Evolutionary conservation across 352 stramenopile species (phyloP), one percentile per base, ranked within the genome.

Genomic region (Aphanomyces euteiches): DNA sequence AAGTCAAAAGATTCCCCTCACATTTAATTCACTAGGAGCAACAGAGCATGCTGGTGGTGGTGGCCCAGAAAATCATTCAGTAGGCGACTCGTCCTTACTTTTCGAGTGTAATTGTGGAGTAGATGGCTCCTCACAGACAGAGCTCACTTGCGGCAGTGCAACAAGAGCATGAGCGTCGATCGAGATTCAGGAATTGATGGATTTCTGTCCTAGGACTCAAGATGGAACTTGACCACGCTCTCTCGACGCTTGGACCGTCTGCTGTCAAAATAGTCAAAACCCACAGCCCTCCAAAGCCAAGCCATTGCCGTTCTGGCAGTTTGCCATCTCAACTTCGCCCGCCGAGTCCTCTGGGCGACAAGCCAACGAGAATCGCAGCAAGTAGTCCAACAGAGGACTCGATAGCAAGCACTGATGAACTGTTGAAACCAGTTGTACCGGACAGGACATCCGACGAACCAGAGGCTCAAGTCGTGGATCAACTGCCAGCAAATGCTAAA

Each of bases 71-170:
- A 12, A 21, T 66, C 15, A n/a, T 66, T 13, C 57, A 28, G 57
- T 66, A 34, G 28, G 57, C 34, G 15, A n/a, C 10, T 38, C 2
- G 8, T 38, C 38, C 36, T 28, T 38, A 3, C 15, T 13, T n/a
- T 8, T 53, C 43, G 57, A 2, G 37, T 17, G 28, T 41, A 61
- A 28, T 61, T 13, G 54, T 45, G 5, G 7, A 8, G 7, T 41
- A 67, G 59, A 36, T 67, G 59, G 59, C 59, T 67, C 19, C 59
- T 67, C 1, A 56, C 47, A 37, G 59, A 67, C 41, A 17, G 59
- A 54, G 12, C 41, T 12, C 59, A 56, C 43, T 56, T 67, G 59
- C 59, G 59, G 39, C 19, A 54, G n/a, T 67, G 59, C 59, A 67
- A 67, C 43, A 67, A 67, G 43, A 41, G 59, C 56, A 66, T 7